Base-by-base conservation (phyloP, 2,329 filamentous ascomycete species). In the Tympanopsis confertula region DNA sequence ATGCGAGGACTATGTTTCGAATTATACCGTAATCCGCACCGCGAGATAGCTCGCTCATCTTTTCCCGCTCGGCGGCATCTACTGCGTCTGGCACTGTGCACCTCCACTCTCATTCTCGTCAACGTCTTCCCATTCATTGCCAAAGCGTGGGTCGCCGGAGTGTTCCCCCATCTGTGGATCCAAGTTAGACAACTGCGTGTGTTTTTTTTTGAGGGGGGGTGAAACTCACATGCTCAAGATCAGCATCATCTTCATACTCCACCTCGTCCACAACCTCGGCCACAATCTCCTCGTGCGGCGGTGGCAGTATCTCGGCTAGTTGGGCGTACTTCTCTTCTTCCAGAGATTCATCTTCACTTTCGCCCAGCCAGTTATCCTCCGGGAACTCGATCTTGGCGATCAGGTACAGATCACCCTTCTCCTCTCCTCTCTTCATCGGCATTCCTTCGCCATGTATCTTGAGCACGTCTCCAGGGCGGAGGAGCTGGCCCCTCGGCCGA, bases 371-470 rank as follows among this genome's bases (percentile, higher is more conserved):
- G 19, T 78, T 83, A 49, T 89, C 78, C 48, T 88, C 78, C 2
- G 91, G 91, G 65, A 96, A 96, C 39, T 86, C 74, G 44, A 98
- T 73, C 50, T 91, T 80, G 45, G 95, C 80, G 28, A 83, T 66
- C 30, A 98, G 68, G 59, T 89, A 98, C 14, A 98, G 65, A 52
- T 96, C 87, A 32, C 91, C 91, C 55, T 78, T 86, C 4, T 65
- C 53, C 29, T 98, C 91, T 44, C 81, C 84, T 40, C 80, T 78
- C 70, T 95, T 95, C 48, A 79, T 60, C 2, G 91, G 91, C 91
- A 98, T 98, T 42, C 91, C 91, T 63, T 98, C 91, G 19, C 86
- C 87, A 2, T 69, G 60, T 1, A 98, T 67, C 65, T 87, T 94
- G 49, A 98, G 69, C 5, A 89, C 74, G 53, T 98, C 85, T 18